phyloP scores from a whole-genome alignment of 1,284 basidiomycete species.

The Hymenochaete sp. region DNA sequence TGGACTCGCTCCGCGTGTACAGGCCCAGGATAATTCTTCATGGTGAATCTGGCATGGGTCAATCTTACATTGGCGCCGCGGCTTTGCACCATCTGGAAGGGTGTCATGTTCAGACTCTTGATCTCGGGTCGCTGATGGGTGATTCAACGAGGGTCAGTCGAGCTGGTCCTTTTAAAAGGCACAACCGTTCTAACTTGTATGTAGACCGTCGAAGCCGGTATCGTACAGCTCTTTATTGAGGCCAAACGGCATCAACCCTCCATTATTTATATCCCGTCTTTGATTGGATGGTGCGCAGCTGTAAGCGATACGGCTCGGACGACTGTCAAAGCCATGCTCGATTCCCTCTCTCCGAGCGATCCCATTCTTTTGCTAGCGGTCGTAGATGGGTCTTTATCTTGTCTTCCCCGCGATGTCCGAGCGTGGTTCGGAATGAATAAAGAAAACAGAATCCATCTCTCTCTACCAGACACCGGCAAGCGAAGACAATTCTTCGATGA shows the following conservation, averaged over 20 bases:
- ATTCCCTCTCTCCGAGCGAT: slow-evolving; percentile 84
- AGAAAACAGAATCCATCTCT: slow-evolving; percentile 67
- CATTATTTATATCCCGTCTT: slow-evolving; percentile 88
- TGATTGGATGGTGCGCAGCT: slow-evolving; percentile 80
- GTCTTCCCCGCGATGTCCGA: slow-evolving; percentile 77
- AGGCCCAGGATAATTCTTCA: slow-evolving; percentile 84
- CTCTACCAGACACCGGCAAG: slow-evolving; percentile 42
- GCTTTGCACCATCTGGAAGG: slow-evolving; percentile 92
- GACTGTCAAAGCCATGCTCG: slow-evolving; percentile 86
- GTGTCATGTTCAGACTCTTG: slow-evolving; percentile 90
- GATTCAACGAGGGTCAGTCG: slow-evolving; percentile 75
- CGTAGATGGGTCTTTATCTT: slow-evolving; percentile 66
- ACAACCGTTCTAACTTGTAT: slow-evolving; percentile 4
- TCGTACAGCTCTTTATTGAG: slow-evolving; percentile 96
- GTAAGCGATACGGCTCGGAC: slow-evolving; percentile 79
- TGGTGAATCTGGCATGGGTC: slow-evolving; percentile 84
- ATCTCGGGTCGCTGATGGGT: slow-evolving; percentile 81
- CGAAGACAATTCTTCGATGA: slow-evolving; percentile 75
- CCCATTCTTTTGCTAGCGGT: slow-evolving; percentile 88
- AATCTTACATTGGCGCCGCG: slow-evolving; percentile 83
- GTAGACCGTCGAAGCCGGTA: slow-evolving; percentile 86
- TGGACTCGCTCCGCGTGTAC: slow-evolving; percentile 87
- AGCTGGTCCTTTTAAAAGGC: slow-evolving; percentile 1
- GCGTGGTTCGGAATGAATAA: slow-evolving; percentile 84
- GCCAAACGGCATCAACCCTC: slow-evolving; percentile 97